These are phyloP conservation scores for Malus hybrid DNA, from an alignment of 331 rosid genomes.

Conservation along the genomic window DNA sequence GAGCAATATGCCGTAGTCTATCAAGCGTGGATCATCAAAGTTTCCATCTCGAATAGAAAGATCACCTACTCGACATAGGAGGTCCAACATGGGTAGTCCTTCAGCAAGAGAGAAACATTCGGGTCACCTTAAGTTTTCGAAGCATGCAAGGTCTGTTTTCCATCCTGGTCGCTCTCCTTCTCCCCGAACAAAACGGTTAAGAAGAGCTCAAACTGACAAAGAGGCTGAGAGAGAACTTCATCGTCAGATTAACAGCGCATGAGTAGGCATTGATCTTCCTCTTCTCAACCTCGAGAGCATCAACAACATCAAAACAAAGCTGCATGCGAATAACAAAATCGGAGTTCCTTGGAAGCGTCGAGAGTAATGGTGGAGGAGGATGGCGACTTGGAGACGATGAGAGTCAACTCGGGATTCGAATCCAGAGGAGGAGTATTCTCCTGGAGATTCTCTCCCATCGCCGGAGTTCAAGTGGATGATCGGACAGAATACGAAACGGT, in stretches of 20 bases:
- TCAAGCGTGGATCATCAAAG: constrained; percentile 75
- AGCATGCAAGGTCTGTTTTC: constrained; percentile 31
- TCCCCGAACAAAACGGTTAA: constrained; percentile 62
- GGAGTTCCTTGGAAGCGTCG: constrained; percentile 16
- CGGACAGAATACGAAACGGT: background rate
- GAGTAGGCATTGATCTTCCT: constrained; percentile 54
- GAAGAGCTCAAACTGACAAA: constrained; percentile 32
- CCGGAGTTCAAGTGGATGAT: background rate
- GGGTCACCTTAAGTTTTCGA: constrained; percentile 24
- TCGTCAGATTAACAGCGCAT: constrained; percentile 38
- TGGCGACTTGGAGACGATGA: constrained; percentile 19
- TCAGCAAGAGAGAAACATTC: constrained; percentile 35
- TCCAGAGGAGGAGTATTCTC: constrained; percentile 16
- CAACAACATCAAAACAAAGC: background rate
- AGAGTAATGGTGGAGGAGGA: constrained; percentile 30
- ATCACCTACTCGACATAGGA: constrained; percentile 41
- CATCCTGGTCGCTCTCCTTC: constrained; percentile 53
- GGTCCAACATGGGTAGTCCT: constrained; percentile 27
- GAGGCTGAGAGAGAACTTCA: constrained; percentile 21
- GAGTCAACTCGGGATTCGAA: constrained; percentile 48
- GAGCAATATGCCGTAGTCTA: constrained; percentile 80
- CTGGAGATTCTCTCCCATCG: constrained; percentile 31
- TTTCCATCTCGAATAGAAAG: constrained; percentile 39
- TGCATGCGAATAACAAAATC: constrained; percentile 21
- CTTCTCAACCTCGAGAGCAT: constrained; percentile 26